phyloP scores from a whole-genome alignment of 2,329 filamentous ascomycete species.

The Colletotrichum liriopes region DNA sequence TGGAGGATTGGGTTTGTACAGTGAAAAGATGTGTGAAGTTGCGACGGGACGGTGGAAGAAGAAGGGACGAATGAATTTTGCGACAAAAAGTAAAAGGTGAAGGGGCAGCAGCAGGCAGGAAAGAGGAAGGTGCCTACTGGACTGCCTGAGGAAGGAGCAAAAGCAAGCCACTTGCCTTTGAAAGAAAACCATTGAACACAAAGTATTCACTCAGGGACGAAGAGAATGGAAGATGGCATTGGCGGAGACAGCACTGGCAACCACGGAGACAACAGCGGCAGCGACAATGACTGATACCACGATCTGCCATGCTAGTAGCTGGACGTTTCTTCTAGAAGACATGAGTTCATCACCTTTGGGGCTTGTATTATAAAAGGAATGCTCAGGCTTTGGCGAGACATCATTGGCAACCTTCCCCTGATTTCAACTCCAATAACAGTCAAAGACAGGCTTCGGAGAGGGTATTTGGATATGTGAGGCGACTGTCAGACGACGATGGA shows the following conservation, averaged over 20 bases:
- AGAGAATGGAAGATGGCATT: too few species aligned
- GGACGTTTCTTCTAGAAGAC: neutral
- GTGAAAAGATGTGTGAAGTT: neutral
- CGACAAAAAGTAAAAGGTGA: neutral
- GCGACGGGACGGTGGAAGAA: neutral
- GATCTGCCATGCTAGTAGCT: neutral
- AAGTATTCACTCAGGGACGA: neutral
- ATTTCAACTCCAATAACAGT: too few species aligned
- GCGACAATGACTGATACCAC: neutral
- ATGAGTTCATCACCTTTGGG: too few species aligned
- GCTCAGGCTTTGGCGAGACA: neutral
- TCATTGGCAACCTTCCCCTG: neutral
- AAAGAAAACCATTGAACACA: neutral
- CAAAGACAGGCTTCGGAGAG: neutral
- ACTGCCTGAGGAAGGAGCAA: neutral
- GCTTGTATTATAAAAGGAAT: neutral
- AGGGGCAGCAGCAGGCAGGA: neutral
- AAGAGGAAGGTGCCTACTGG: neutral
- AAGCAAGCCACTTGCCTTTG: neutral
- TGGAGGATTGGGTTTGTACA: neutral
- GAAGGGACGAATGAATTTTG: neutral
- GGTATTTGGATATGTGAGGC: too few species aligned
- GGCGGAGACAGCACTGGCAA: neutral
- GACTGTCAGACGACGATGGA: too few species aligned
- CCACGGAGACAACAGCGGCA: neutral